Evolutionary conservation across 768 basidiomycete species (phyloP).

Genomic region (Megacollybia marginata): DNA sequence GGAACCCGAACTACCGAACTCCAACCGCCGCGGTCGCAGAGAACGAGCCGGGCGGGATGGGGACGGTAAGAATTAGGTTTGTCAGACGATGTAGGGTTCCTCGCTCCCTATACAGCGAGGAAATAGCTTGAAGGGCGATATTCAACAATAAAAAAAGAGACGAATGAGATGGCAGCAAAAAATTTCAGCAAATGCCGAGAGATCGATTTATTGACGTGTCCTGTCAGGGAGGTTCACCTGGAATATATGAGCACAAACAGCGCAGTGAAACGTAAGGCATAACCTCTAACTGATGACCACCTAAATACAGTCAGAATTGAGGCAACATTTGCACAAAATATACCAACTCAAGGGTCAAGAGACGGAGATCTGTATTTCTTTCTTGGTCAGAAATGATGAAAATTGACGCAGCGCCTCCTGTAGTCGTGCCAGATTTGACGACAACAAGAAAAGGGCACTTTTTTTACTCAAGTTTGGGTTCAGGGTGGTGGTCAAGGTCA

Average conservation of each 20-base stretch:
- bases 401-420: slow-evolving; percentile 22
- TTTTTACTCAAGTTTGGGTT: not conserved
- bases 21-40: slow-evolving; percentile 66
- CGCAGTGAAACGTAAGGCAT: slow-evolving; percentile 15
- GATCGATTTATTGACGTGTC: slow-evolving; percentile 12
- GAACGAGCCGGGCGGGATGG: slow-evolving; percentile 53
- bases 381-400: slow-evolving; percentile 70
- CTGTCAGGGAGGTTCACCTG: slow-evolving; percentile 80
- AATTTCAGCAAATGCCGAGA: not conserved
- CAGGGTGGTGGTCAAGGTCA: too few relatives aligned
- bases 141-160: slow-evolving; percentile 7
- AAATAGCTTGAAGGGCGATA: slow-evolving; percentile 41
- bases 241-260: slow-evolving; percentile 7
- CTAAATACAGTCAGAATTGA: slow-evolving; percentile 27
- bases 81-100: slow-evolving; percentile 55
- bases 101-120: slow-evolving; percentile 68
- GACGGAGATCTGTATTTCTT: slow-evolving; percentile 75
- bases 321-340: not conserved
- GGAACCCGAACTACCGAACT: slow-evolving; percentile 55
- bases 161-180: slow-evolving; percentile 6
- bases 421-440: slow-evolving; percentile 27
- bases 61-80: slow-evolving; percentile 45
- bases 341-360: slow-evolving; percentile 71
- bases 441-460: slow-evolving; percentile 10
- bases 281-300: slow-evolving; percentile 78